These are phyloP conservation scores for Limonomyces culmigenus DNA, from an alignment of 1,284 basidiomycete genomes.

Conservation along the genomic window DNA sequence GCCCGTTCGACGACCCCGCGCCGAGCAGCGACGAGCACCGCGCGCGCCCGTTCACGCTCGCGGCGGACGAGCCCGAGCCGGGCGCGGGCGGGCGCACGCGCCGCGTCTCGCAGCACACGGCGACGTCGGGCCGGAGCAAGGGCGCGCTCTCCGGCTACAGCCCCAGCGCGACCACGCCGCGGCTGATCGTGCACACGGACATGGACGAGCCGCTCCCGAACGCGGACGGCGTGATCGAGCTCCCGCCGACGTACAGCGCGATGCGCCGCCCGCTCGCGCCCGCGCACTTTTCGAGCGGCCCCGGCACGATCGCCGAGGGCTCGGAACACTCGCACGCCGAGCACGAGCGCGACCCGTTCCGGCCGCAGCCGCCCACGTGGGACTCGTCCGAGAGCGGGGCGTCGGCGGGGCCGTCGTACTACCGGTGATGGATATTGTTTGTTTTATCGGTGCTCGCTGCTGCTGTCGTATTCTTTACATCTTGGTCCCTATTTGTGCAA, in stretches of 20 bases:
- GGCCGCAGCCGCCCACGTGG: background rate
- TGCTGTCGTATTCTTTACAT: no score
- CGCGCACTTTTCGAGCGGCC: background rate
- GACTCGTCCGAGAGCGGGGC: background rate
- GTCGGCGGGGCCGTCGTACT: background rate
- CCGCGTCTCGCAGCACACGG: background rate
- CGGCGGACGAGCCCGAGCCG: background rate
- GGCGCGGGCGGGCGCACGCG: background rate
- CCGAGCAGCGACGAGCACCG: background rate
- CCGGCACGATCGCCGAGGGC: background rate
- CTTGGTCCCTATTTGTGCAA: no score
- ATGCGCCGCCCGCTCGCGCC: conserved; percentile 18
- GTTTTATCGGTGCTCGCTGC: no score
- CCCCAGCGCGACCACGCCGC: conserved; percentile 23
- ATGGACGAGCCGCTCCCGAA: conserved; percentile 33
- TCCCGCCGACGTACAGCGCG: conserved; percentile 59
- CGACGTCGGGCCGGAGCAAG: conserved; percentile 26
- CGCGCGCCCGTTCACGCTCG: background rate
- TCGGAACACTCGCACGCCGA: background rate
- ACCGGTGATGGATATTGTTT: background rate
- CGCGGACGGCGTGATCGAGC: conserved; percentile 43
- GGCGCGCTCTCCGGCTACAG: conserved; percentile 29
- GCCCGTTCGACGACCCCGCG: background rate
- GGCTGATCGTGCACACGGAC: conserved; percentile 58
- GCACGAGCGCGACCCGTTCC: background rate